phyloP scores from a whole-genome alignment of 2,329 filamentous ascomycete genomes.

The Diaporthe sp. region DNA sequence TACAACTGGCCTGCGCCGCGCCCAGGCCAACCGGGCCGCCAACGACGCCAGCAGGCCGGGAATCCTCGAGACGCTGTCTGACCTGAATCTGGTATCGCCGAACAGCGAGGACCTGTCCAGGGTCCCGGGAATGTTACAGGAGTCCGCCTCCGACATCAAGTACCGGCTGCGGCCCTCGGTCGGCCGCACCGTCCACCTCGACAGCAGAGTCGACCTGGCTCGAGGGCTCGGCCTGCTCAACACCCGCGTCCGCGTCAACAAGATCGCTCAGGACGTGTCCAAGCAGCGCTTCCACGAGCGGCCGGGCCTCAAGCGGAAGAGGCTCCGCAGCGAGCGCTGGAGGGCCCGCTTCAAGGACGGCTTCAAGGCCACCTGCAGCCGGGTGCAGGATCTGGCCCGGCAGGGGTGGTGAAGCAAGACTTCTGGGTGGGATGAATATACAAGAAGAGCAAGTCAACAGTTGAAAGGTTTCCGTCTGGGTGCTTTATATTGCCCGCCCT shows the following conservation, averaged over 20 bases:
- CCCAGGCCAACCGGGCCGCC: background rate
- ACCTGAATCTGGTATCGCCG: constrained; percentile 41
- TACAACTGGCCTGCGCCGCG: background rate
- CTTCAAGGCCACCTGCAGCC: constrained; percentile 73
- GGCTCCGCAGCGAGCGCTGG: constrained; percentile 78
- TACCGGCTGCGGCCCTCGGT: constrained; percentile 56
- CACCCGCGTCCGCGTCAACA: constrained; percentile 63
- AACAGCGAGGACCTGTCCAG: constrained; percentile 47
- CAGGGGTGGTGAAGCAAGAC: constrained; percentile 79
- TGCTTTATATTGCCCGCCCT: background rate
- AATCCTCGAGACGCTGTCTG: constrained; percentile 44
- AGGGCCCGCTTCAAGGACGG: constrained; percentile 75
- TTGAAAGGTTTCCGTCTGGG: background rate
- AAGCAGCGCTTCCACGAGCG: constrained; percentile 81
- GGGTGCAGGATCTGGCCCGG: constrained; percentile 78
- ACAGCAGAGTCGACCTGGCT: constrained; percentile 58
- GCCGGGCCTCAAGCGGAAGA: constrained; percentile 82
- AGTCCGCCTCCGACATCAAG: constrained; percentile 46
- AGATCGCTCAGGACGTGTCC: constrained; percentile 66
- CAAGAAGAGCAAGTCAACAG: background rate
- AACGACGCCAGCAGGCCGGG: constrained; percentile 26
- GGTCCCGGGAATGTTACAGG: constrained; percentile 41
- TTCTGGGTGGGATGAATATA: background rate
- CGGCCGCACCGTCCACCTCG: constrained; percentile 60
- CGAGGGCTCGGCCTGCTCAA: constrained; percentile 59